Conservation (phyloP, 1,284 basidiomycete species). For the Ustilago esculenta region DNA sequence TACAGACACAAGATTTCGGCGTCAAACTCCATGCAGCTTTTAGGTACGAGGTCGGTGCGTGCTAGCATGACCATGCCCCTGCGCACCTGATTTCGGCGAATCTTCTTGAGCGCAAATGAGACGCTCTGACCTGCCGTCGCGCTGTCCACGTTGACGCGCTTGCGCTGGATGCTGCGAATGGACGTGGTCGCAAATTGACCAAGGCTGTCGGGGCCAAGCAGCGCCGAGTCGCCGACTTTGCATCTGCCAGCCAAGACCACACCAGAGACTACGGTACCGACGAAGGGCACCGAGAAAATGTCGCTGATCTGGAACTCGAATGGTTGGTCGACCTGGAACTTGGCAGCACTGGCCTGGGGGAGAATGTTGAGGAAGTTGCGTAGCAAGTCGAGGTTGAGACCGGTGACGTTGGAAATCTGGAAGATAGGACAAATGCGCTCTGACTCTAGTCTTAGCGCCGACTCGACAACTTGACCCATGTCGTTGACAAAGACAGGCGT, state of each 20-base stretch:
- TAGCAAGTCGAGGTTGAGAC: slow-evolving; percentile 80
- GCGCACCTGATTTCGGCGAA: slow-evolving; percentile 81
- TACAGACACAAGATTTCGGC: slow-evolving; percentile 66
- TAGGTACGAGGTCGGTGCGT: slow-evolving; percentile 43
- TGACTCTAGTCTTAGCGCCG: slow-evolving; percentile 54
- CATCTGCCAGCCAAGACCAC: slow-evolving; percentile 73
- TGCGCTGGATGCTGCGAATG: slow-evolving; percentile 92
- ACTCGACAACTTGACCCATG: slow-evolving; percentile 51
- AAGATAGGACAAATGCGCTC: slow-evolving; percentile 86
- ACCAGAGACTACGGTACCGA: slow-evolving; percentile 93
- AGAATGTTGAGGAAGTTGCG: slow-evolving; percentile 68
- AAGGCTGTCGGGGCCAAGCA: slow-evolving; percentile 91
- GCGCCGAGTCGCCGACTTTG: slow-evolving; percentile 74
- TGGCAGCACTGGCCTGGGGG: slow-evolving; percentile 58
- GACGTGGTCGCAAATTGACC: slow-evolving; percentile 85
- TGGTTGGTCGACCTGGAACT: slow-evolving; percentile 73
- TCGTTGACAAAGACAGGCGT: slow-evolving; percentile 58
- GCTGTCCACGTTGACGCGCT: slow-evolving; percentile 81
- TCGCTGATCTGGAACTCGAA: slow-evolving; percentile 76
- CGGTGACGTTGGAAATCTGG: slow-evolving; percentile 92
- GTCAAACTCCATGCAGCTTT: slow-evolving; percentile 60
- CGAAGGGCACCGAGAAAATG: slow-evolving; percentile 79
- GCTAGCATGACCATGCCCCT: slow-evolving; percentile 79
- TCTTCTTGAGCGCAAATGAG: slow-evolving; percentile 89
- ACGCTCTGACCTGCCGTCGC: slow-evolving; percentile 94